Base-by-base conservation (phyloP, 108 stramenopile species). In the Chaetoceros tenuissimus region DNA sequence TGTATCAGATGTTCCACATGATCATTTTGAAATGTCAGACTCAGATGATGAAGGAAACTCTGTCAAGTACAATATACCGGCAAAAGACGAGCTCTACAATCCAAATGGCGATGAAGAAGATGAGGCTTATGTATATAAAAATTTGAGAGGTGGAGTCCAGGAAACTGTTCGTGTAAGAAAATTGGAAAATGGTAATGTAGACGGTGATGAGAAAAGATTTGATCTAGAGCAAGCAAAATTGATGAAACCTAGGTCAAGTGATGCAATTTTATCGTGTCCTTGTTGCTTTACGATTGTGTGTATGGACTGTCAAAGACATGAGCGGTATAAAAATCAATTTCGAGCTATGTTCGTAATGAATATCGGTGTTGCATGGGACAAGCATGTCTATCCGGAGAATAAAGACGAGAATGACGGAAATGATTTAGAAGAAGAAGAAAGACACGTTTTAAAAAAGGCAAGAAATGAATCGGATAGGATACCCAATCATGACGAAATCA, bases 341-440 rank as follows among this genome's bases (percentile, higher is more conserved):
- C 73, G 91, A 30, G 91, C 91, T 57, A 92, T 92, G 87, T 92
- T 92, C 80, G 91, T 92, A 22, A 87, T 93, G 87, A 84, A 87
- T 47, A 79, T 93, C 57, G 67, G 73, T 30, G 86, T 92, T 0
- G 68, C 73, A 61, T 87, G 85, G 89, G 55, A 84, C 25, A 60
- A 63, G n/a, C 47, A 51, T 21, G 48, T 24, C 7, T 5, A 16
- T 5, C 48, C 23, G 30, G 53, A 50, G 51, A 71, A n/a, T 43
- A 63, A 51, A 22, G 5, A 7, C 29, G 53, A 50, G 51, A 71
- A n/a, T 43, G 57, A 51, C 19, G 5, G 7, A 22, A 67, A 68
- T 1, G 68, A 71, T 13, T 64, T 69, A 16, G 74, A 75, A 1
- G 79, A 72, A 70, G 75, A 66, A 57, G 77, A 75, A 51, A 45